Conservation (phyloP, 2,329 filamentous ascomycete species). For the Nemania abortiva region DNA sequence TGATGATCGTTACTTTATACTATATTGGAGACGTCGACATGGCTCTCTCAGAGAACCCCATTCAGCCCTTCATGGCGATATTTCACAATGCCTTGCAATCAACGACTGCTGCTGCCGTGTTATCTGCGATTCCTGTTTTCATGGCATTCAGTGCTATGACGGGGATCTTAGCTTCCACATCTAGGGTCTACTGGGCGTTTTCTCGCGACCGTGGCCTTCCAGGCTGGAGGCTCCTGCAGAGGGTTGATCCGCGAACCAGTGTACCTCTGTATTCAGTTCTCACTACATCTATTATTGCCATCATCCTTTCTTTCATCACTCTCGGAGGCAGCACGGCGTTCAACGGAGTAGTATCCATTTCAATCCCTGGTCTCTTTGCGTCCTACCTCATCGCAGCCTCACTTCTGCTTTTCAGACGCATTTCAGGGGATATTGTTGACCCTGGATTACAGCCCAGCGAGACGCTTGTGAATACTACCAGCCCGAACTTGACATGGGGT, state of each 20-base stretch:
- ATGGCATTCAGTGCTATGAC: conserved; percentile 62
- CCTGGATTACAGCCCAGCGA: background rate
- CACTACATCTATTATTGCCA: conserved; percentile 17
- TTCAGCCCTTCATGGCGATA: conserved; percentile 70
- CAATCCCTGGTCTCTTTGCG: conserved; percentile 34
- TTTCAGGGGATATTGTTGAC: conserved; percentile 4
- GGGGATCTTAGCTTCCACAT: conserved; percentile 68
- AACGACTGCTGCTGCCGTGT: conserved; percentile 60
- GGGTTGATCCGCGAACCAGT: conserved; percentile 32
- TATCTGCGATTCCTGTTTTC: conserved; percentile 62
- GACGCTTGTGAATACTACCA: background rate
- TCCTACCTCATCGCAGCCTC: conserved; percentile 30
- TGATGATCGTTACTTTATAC: conserved; percentile 66
- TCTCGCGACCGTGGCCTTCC: conserved; percentile 40
- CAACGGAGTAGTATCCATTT: conserved; percentile 41
- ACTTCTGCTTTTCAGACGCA: background rate
- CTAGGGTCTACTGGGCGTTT: conserved; percentile 68
- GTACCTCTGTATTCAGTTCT: conserved; percentile 38
- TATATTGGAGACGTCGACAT: conserved; percentile 63
- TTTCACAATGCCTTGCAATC: conserved; percentile 64
- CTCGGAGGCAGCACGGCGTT: conserved; percentile 38
- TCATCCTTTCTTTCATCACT: conserved; percentile 38
- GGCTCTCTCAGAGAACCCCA: conserved; percentile 58
- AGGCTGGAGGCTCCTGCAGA: conserved; percentile 31
- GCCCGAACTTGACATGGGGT: conserved; percentile 33